A percentile compares a stretch with the other conserved stretches of the same genome.
These are phyloP conservation scores for Podospora appendiculata DNA, from an alignment of 495 filamentous ascomycete species.

Conservation along the genomic window DNA sequence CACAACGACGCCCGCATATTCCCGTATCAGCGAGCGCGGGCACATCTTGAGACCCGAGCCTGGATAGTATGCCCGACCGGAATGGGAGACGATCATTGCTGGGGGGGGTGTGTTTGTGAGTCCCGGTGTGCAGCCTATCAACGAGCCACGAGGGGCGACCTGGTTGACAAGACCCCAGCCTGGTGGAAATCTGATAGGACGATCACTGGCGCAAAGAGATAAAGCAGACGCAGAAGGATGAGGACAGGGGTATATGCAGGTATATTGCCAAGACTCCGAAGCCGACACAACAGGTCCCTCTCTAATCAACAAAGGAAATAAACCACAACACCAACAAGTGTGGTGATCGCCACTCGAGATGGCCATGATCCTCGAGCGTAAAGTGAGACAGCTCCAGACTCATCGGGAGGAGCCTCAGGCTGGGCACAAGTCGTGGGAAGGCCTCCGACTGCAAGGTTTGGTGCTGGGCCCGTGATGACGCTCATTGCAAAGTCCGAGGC, in stretches of 20 bases:
- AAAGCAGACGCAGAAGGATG: background rate
- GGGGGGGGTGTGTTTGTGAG: too few relatives aligned
- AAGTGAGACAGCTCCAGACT: slow-evolving; percentile 3
- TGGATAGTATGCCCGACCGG: too few relatives aligned
- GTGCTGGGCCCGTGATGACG: slow-evolving; percentile 15
- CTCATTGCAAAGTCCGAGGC: slow-evolving; percentile 11
- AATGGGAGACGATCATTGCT: too few relatives aligned
- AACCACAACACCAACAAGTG: slow-evolving; percentile 10
- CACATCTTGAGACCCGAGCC: too few relatives aligned
- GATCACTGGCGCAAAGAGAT: background rate
- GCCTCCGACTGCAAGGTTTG: background rate
- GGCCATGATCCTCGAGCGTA: slow-evolving; percentile 7
- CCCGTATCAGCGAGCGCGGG: too few relatives aligned
- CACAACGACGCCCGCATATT: too few relatives aligned
- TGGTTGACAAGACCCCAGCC: too few relatives aligned
- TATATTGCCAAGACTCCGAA: slow-evolving; percentile 8
- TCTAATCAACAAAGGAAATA: slow-evolving; percentile 11
- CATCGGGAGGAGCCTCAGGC: background rate
- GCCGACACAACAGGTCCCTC: background rate
- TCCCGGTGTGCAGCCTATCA: too few relatives aligned
- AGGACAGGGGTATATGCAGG: slow-evolving; percentile 11
- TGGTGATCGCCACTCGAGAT: slow-evolving; percentile 14
- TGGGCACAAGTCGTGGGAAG: background rate
- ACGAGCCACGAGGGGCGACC: too few relatives aligned
- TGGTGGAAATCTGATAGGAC: background rate